Conservation (phyloP, 2,329 filamentous ascomycete species). For the Penicillium sp. region DNA sequence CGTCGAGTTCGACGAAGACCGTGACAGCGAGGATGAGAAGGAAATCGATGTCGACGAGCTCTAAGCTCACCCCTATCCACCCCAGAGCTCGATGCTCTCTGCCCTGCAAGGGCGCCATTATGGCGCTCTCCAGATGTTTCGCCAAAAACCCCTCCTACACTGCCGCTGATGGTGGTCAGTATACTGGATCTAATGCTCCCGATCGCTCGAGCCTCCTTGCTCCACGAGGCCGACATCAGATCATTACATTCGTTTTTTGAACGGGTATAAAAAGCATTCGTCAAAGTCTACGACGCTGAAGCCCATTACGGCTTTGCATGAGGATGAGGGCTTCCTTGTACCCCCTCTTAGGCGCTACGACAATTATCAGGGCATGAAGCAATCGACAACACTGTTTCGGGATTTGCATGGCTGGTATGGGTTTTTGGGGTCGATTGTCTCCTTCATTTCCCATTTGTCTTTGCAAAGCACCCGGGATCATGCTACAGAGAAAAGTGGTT, state of each 20-base stretch:
- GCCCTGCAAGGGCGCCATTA: constrained; percentile 30
- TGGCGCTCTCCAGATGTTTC: constrained; percentile 24
- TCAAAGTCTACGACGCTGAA: constrained; percentile 14
- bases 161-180: constrained; percentile 16
- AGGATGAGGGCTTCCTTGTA: constrained; percentile 11
- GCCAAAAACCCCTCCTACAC: constrained; percentile 19
- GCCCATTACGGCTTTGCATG: constrained; percentile 13
- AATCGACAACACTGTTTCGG: constrained; percentile 23
- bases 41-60: constrained; percentile 97
- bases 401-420: constrained; percentile 17
- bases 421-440: constrained; percentile 12
- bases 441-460: constrained; percentile 19
- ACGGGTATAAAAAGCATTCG: constrained; percentile 12
- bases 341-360: constrained; percentile 21
- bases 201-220: constrained; percentile 10
- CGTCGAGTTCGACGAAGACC: constrained; percentile 98
- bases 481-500: constrained; percentile 32
- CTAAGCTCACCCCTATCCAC: constrained; percentile 50
- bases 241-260: constrained; percentile 15
- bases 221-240: constrained; percentile 5
- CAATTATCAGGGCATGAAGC: constrained; percentile 32
- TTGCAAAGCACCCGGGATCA: constrained; percentile 21
- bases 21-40: constrained; percentile 68
- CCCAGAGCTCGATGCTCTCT: constrained; percentile 32
- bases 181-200: constrained; percentile 16